These are phyloP conservation scores for Metschnikowia colocasiae DNA, from an alignment of 805 yeast species.

Conservation along the genomic window DNA sequence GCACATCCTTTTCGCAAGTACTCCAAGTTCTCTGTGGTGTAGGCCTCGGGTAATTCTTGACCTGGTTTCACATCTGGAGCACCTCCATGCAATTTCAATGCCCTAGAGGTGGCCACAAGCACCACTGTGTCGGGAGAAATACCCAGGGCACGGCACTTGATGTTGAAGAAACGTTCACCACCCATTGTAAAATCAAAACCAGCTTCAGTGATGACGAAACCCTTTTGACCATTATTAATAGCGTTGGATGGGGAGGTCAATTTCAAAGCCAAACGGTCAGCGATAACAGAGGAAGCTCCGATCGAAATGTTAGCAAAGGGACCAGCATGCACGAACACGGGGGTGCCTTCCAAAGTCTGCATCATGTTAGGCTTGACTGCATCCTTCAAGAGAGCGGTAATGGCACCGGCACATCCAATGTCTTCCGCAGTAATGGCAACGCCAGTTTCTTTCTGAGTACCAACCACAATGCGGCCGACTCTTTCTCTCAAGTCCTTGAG, in stretches of 20 bases:
- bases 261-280: conserved; percentile 89
- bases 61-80: conserved; percentile 97
- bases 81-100: conserved; percentile 96
- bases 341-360: conserved; percentile 98
- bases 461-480: conserved; percentile 87
- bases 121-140: conserved; percentile 86
- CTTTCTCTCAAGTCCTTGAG: conserved; percentile 82
- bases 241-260: conserved; percentile 57
- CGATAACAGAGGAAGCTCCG: conserved; percentile 93
- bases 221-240: conserved; percentile 47
- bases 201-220: conserved; percentile 95
- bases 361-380: conserved; percentile 94
- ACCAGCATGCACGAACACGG: conserved; percentile 96
- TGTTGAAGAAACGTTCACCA: conserved; percentile 94
- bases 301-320: conserved; percentile 97
- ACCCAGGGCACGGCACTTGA: conserved; percentile 91
- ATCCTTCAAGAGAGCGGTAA: conserved; percentile 90
- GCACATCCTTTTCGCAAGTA: conserved; percentile 75
- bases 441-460: conserved; percentile 63
- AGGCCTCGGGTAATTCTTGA: conserved; percentile 75
- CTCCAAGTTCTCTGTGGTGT: conserved; percentile 76
- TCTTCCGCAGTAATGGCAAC: conserved; percentile 91
- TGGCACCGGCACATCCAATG: conserved; percentile 92
- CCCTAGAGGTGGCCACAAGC: conserved; percentile 92
- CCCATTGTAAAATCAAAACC: conserved; percentile 99